phyloP scores from a whole-genome alignment of 768 basidiomycete genomes.

The Pisolithus orientalis region DNA sequence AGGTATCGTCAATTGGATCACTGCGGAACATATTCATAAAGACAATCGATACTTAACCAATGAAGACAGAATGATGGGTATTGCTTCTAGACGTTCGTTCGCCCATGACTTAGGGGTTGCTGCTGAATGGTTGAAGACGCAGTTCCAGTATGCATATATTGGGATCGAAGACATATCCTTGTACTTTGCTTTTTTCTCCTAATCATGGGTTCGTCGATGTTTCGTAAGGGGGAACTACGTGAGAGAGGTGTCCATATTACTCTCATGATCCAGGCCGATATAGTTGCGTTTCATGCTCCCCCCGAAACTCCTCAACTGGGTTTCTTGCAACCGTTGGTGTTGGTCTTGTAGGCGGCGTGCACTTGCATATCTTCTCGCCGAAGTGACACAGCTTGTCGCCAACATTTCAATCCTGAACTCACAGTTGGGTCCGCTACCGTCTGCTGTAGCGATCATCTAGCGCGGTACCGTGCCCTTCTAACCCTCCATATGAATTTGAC shows the following conservation, averaged over 20 bases:
- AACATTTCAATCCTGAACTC: slow-evolving; percentile 38
- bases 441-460: slow-evolving; percentile 46
- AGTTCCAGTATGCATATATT: slow-evolving; percentile 67
- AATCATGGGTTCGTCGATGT: neutral
- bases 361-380: too few species aligned
- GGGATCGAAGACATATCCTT: slow-evolving; percentile 74
- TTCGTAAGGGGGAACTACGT: slow-evolving; percentile 36
- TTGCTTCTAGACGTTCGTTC: slow-evolving; percentile 78
- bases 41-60: slow-evolving; percentile 83
- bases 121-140: slow-evolving; percentile 58
- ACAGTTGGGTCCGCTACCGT: slow-evolving; percentile 61
- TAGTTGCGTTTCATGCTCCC: slow-evolving; percentile 79
- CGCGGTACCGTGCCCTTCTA: neutral
- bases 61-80: slow-evolving; percentile 64
- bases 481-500: neutral
- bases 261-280: slow-evolving; percentile 88
- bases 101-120: slow-evolving; percentile 56
- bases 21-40: slow-evolving; percentile 23
- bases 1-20: too few species aligned
- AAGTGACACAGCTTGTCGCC: too few species aligned
- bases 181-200: slow-evolving; percentile 37
- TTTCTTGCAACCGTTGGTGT: slow-evolving; percentile 57
- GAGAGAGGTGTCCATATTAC: slow-evolving; percentile 58
- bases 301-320: slow-evolving; percentile 82
- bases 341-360: too few species aligned